These are phyloP conservation scores for Nyssa sinensis DNA, from an alignment of 148 eudicot species.

Conservation along the genomic window DNA sequence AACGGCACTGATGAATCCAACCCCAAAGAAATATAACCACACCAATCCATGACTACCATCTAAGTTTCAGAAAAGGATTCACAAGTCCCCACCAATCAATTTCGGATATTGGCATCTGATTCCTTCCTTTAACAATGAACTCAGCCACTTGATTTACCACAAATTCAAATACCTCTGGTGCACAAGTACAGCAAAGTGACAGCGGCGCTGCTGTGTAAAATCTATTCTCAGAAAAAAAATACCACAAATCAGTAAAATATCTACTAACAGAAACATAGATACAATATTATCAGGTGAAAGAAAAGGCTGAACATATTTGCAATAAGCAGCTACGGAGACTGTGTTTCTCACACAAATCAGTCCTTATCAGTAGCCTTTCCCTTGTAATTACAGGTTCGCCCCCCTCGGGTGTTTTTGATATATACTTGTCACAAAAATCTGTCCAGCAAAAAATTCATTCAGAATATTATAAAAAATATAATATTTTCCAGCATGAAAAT, in stretches of 20 bases:
- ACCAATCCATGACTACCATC: slow-evolving; percentile 82
- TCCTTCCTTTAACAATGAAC: slow-evolving; percentile 61
- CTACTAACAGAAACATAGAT: neutral
- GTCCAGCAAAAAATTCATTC: neutral
- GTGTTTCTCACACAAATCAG: neutral
- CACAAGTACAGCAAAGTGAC: slow-evolving; percentile 68
- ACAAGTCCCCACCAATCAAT: slow-evolving; percentile 46
- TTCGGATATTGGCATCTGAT: slow-evolving; percentile 46
- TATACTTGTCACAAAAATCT: neutral
- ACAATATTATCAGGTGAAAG: neutral
- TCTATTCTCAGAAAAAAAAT: slow-evolving; percentile 45
- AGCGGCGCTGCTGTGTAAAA: slow-evolving; percentile 88
- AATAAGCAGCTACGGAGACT: neutral
- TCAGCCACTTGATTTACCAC: slow-evolving; percentile 37
- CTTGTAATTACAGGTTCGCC: no score
- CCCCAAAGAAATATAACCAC: slow-evolving; percentile 75
- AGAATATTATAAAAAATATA: neutral
- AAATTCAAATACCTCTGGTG: slow-evolving; percentile 53
- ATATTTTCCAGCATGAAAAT: neutral
- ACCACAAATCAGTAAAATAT: slow-evolving; percentile 21
- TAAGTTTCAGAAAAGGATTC: slow-evolving; percentile 54
- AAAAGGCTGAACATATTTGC: neutral
- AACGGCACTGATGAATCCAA: slow-evolving; percentile 76
- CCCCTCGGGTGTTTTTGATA: no score
- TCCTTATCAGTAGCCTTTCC: no score